A percentile compares a stretch with the other conserved stretches of the same genome.
These are phyloP conservation scores for Gracilaria vermiculophylla DNA, from an alignment of 23 red algal species.

Conservation along the genomic window DNA sequence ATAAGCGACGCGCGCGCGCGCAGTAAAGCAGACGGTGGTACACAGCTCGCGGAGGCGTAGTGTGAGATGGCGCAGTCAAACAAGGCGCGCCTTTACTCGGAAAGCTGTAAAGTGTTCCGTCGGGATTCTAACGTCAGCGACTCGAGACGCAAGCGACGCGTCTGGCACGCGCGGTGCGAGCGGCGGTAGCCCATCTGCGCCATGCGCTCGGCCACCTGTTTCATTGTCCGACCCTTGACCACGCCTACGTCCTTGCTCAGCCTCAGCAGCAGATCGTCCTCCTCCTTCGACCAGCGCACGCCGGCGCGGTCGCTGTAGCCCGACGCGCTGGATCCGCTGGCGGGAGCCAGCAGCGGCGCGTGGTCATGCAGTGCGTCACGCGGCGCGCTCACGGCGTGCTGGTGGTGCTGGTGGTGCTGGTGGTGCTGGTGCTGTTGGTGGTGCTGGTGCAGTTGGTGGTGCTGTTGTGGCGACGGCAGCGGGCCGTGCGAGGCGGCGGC, in stretches of 20 bases:
- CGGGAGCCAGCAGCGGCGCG: background rate
- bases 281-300: conserved; percentile 28
- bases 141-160: conserved; percentile 9
- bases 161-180: conserved; percentile 23
- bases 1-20: background rate
- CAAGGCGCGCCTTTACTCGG: background rate
- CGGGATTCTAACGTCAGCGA: background rate
- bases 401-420: background rate
- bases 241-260: conserved; percentile 17
- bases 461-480: background rate
- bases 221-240: conserved; percentile 20
- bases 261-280: conserved; percentile 16
- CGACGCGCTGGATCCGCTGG: background rate
- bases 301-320: background rate
- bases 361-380: background rate
- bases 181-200: conserved; percentile 26
- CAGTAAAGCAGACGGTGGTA: background rate
- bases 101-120: conserved; percentile 21
- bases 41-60: background rate
- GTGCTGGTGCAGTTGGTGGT: no score
- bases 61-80: background rate
- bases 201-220: conserved; percentile 25
- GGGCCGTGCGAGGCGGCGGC: background rate
- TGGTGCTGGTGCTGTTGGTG: no score
- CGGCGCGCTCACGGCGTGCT: background rate